These are phyloP conservation scores for Calonectria pseudoreteaudii DNA, from an alignment of 2,329 filamentous ascomycete species.

Conservation along the genomic window DNA sequence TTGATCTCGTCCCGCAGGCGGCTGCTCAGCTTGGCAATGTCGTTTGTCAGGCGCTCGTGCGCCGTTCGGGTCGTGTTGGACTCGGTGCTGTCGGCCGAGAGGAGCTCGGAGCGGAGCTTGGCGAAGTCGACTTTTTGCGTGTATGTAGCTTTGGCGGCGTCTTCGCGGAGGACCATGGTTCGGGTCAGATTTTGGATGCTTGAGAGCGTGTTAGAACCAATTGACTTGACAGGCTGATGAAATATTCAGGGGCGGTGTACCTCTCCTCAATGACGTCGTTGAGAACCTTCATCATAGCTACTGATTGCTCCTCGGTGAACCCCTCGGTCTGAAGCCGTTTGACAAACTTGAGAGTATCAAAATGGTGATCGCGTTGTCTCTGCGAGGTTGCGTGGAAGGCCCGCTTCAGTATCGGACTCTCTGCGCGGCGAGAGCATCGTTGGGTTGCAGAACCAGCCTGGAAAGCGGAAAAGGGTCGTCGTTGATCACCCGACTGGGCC, in stretches of 20 bases:
- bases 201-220: conserved; percentile 16
- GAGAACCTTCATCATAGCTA: conserved; percentile 98
- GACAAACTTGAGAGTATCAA: conserved; percentile 98
- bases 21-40: conserved; percentile 92
- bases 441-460: conserved; percentile 30
- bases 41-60: conserved; percentile 93
- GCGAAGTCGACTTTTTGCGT: conserved; percentile 97
- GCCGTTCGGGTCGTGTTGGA: conserved; percentile 87
- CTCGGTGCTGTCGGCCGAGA: conserved; percentile 92
- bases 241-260: conserved; percentile 49
- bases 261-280: conserved; percentile 98
- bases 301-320: conserved; percentile 94
- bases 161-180: conserved; percentile 97
- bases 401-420: conserved; percentile 48
- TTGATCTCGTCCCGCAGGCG: conserved; percentile 93
- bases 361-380: conserved; percentile 85
- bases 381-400: conserved; percentile 75
- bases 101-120: conserved; percentile 92
- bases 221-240: neutral
- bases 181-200: conserved; percentile 97
- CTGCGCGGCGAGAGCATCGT: conserved; percentile 16
- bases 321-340: conserved; percentile 90
- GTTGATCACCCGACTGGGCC: conserved; percentile 28
- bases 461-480: conserved; percentile 35
- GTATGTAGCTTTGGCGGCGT: conserved; percentile 83